Base-by-base conservation (phyloP, 768 basidiomycete genomes). In the Lepiota venenata region DNA sequence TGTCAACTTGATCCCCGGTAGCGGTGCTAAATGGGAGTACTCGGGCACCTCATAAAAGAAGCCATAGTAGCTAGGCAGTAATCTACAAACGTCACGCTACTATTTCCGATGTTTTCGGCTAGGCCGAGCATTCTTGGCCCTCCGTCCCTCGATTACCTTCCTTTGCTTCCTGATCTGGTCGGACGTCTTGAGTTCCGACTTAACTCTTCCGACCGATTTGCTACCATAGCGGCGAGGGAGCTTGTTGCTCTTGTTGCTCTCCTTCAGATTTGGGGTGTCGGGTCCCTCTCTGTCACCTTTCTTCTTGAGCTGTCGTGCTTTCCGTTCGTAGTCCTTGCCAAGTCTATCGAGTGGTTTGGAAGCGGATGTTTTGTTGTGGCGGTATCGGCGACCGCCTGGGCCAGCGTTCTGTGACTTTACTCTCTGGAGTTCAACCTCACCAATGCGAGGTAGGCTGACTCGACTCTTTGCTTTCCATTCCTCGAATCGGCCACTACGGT, bases 401-500 rank as follows among this genome's bases (percentile, higher is more conserved):
- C 80, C 78, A 10, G 71, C 68, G n/a, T 61, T 52, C n/a, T 76
- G 73, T 37, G 39, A 21, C 29, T 32, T 42, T 18, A 27, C 16
- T 10, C 29, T 47, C 21, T 48, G 39, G 27, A 16, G 39, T 68
- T 96, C 94, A 2, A 72, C 76, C 65, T 97, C 94, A 16, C 95
- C 95, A n/a, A 88, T 76, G 55, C 80, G 80, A 0, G 94, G 94
- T 35, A 98, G 67, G 56, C 71, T 78, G n/a, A 83, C 71, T 37
- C 81, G 84, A 47, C 77, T 84, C 70, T 90, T 91, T 56, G 81
- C 76, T 68, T 88, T 90, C 97, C 97, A 99, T 66, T 96, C 93
- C 52, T 96, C 91, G 68, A 92, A 99, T 14, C 92, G 84, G 10
- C 97, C 97, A 61, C 89, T 93, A 49, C 90, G 86, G 71, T 93